phyloP scores from a whole-genome alignment of 1,284 basidiomycete genomes.

The Malassezia slooffiae region DNA sequence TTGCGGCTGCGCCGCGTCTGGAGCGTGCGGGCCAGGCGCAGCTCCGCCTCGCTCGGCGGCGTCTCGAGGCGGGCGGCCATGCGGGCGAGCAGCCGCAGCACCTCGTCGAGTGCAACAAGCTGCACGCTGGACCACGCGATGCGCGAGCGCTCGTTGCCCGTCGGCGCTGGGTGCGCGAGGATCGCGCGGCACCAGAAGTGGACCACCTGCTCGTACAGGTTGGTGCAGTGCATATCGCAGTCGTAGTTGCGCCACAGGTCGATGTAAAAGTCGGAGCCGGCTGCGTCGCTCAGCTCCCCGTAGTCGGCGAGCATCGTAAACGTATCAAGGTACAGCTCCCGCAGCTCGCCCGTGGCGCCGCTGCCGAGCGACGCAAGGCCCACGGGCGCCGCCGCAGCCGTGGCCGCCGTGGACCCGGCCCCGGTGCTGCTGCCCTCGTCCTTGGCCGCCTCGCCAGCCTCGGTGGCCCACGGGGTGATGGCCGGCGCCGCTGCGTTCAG shows the following conservation, averaged over 20 bases:
- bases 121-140: constrained; percentile 54
- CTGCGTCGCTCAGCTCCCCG: constrained; percentile 13
- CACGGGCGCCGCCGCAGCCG: background rate
- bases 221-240: constrained; percentile 90
- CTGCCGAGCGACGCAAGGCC: constrained; percentile 7
- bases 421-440: background rate
- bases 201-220: constrained; percentile 82
- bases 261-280: constrained; percentile 70
- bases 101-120: constrained; percentile 74
- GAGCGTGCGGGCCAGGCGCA: constrained; percentile 47
- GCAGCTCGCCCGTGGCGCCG: constrained; percentile 58
- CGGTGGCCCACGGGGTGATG: constrained; percentile 44
- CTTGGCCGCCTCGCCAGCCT: constrained; percentile 4
- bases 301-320: constrained; percentile 62
- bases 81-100: constrained; percentile 74
- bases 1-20: constrained; percentile 71
- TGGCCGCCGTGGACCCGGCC: no score
- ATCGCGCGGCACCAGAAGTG: constrained; percentile 60
- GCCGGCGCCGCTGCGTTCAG: constrained; percentile 51
- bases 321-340: constrained; percentile 81
- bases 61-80: constrained; percentile 68
- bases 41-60: constrained; percentile 1
- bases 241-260: constrained; percentile 94
- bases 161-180: constrained; percentile 11
- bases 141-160: constrained; percentile 5